phyloP scores from a whole-genome alignment of 495 filamentous ascomycete genomes.

The Hypoxylon subgilvum region DNA sequence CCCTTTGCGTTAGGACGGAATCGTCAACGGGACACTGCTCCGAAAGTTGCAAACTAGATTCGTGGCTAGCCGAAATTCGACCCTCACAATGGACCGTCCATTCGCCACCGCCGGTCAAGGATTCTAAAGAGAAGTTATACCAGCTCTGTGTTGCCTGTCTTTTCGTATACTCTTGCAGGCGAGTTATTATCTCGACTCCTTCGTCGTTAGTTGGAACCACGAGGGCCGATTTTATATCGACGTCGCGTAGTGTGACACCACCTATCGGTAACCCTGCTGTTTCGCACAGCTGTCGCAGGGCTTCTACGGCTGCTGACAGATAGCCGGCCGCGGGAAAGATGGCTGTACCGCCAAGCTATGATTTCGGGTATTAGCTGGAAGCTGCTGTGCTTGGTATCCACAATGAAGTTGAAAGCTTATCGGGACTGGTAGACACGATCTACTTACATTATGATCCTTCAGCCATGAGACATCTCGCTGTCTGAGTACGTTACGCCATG shows the following conservation, averaged over 20 bases:
- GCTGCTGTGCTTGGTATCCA: too few relatives aligned
- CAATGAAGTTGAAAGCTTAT: background rate
- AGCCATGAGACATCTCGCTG: slow-evolving; percentile 51
- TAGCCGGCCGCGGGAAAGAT: slow-evolving; percentile 61
- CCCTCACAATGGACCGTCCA: slow-evolving; percentile 31
- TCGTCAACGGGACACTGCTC: slow-evolving; percentile 14
- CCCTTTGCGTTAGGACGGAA: slow-evolving; percentile 25
- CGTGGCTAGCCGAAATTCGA: slow-evolving; percentile 12
- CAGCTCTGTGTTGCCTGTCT: slow-evolving; percentile 8
- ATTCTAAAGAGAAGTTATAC: slow-evolving; percentile 29
- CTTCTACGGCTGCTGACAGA: slow-evolving; percentile 53
- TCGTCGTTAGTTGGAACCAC: slow-evolving; percentile 38
- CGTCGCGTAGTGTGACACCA: slow-evolving; percentile 43
- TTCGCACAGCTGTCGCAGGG: slow-evolving; percentile 37
- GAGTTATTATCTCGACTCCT: slow-evolving; percentile 35
- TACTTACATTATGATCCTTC: slow-evolving; percentile 49
- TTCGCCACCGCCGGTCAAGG: slow-evolving; percentile 10
- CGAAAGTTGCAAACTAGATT: background rate
- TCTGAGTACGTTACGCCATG: slow-evolving; percentile 52
- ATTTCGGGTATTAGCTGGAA: background rate
- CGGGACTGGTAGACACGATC: background rate
- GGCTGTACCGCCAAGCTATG: slow-evolving; percentile 39
- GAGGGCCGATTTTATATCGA: slow-evolving; percentile 52
- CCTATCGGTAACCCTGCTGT: background rate
- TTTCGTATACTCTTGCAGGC: slow-evolving; percentile 17